Evolutionary conservation across 306 rosid species (phyloP).

Genomic region (Cucurbita argyrosperma): DNA sequence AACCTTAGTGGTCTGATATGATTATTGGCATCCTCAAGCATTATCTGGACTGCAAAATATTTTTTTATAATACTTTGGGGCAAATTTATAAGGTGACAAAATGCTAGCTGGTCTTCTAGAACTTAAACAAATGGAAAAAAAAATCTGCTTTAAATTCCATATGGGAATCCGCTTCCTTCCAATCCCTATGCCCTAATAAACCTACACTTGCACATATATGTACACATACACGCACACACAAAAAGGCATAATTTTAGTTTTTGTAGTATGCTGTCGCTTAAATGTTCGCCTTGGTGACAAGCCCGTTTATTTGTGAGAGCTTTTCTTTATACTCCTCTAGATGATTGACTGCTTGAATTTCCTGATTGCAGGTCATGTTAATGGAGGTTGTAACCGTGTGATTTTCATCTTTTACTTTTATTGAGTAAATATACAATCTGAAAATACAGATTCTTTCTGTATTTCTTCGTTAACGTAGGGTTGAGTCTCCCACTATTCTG

Average conservation of each 20-base stretch:
- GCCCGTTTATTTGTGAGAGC: neutral
- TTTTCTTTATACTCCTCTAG: neutral
- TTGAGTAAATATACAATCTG: neutral
- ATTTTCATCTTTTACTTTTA: neutral
- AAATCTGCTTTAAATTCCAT: neutral
- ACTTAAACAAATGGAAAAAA: neutral
- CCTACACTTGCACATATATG: neutral
- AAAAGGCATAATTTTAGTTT: neutral
- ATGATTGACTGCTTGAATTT: neutral
- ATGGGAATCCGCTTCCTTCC: neutral
- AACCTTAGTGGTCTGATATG: neutral
- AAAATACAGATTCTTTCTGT: slow-evolving; percentile 2
- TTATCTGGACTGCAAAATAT: neutral
- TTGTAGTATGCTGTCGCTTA: neutral
- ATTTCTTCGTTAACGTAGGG: neutral
- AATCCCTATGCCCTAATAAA: neutral
- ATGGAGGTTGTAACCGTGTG: slow-evolving; percentile 1
- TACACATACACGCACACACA: no score
- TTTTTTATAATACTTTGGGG: neutral
- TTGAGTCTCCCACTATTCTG: neutral
- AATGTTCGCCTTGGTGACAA: neutral
- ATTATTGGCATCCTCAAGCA: neutral
- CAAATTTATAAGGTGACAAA: neutral
- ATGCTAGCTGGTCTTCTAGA: slow-evolving; percentile 1
- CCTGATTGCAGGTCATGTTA: slow-evolving; percentile 5